A percentile compares a stretch with the other conserved stretches of the same genome.
Evolutionary conservation across 306 rosid species (phyloP).

Genomic region (Chamaecrista fasciculata): DNA sequence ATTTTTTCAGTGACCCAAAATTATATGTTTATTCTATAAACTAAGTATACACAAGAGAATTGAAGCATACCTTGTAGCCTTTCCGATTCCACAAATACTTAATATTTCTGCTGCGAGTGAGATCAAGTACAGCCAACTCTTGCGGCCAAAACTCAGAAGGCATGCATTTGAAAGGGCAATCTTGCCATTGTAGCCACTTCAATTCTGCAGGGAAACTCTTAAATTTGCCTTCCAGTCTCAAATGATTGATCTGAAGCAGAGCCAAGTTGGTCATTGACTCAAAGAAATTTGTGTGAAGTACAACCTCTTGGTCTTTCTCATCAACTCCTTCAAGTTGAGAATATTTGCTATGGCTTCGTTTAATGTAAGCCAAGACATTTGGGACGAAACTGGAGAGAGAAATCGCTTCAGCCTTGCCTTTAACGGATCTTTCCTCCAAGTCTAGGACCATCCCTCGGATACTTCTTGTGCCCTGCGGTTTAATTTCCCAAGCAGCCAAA

Average conservation of each 20-base stretch:
- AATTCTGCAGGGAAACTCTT: slow-evolving; percentile 43
- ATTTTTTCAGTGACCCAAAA: too few relatives aligned
- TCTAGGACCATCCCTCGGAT: slow-evolving; percentile 56
- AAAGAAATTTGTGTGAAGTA: slow-evolving; percentile 37
- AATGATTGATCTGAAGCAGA: slow-evolving; percentile 57
- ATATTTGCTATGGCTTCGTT: slow-evolving; percentile 17
- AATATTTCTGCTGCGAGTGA: slow-evolving; percentile 45
- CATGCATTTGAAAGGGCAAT: slow-evolving; percentile 44
- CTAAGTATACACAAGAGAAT: neutral
- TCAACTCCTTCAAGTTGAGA: slow-evolving; percentile 12
- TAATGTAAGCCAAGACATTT: slow-evolving; percentile 6
- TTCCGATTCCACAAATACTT: slow-evolving; percentile 33
- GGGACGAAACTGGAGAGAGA: slow-evolving; percentile 25
- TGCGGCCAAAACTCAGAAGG: slow-evolving; percentile 47
- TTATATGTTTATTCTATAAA: too few relatives aligned
- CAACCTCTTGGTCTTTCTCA: slow-evolving; percentile 26
- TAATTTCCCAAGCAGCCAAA: slow-evolving; percentile 2
- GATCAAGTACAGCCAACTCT: slow-evolving; percentile 58
- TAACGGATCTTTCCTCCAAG: slow-evolving; percentile 14
- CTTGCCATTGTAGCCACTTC: slow-evolving; percentile 74
- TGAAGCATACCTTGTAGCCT: slow-evolving; percentile 31
- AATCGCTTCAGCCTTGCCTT: slow-evolving; percentile 20
- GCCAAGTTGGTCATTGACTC: slow-evolving; percentile 45
- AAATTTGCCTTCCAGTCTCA: slow-evolving; percentile 44
- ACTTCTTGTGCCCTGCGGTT: slow-evolving; percentile 37